Evolutionary conservation across 371 early-diverging fungal genomes (phyloP), one percentile per base, ranked within the genome.

Genomic region (Syncephalastrum racemosum): DNA sequence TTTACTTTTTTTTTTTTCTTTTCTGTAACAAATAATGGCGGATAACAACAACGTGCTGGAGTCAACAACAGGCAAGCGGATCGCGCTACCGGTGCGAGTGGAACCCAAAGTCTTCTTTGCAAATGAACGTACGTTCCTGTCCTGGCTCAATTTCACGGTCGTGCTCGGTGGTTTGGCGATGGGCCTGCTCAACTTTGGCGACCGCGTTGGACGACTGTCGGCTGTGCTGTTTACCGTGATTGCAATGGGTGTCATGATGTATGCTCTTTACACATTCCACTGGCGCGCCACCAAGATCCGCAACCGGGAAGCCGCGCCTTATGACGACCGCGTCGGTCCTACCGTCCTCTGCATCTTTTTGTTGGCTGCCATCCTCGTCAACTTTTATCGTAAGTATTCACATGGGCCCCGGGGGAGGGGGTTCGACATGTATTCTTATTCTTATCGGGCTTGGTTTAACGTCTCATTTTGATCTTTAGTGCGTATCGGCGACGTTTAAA

Each of bases 41-140:
- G 52, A 58, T n/a, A 64, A 25, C 25, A 66, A 54, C 15, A 47
- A 51, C 44, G 55, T 50, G 3, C 55, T 60, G 12, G 68, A 62
- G 53, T 59, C 62, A 2, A 58, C 63, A 4, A 63, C 56, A 3
- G 54, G 54, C 51, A 84, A 81, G 59, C 78, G 85, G 27, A 91
- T 93, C 46, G 88, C 87, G 0, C 70, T 90, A 10, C 92, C 93
- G 0, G 88, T 92, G 31, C 86, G 96, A 3, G 87, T 96, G 4
- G 98, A 98, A 62, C 98, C 98, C 55, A 98, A 98, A 75, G 96
- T 95, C 15, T 97, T 94, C 70, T 98, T 98, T 73, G 98, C 98
- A 56, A 98, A 98, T 71, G 98, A 98, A 73, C 84, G 98, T 48
- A 98, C 98, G 4, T 97, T 97, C 67, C 75, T 98, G 51, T 89